Conservation (phyloP, 1,284 basidiomycete genomes). For the Pholiota adiposa region DNA sequence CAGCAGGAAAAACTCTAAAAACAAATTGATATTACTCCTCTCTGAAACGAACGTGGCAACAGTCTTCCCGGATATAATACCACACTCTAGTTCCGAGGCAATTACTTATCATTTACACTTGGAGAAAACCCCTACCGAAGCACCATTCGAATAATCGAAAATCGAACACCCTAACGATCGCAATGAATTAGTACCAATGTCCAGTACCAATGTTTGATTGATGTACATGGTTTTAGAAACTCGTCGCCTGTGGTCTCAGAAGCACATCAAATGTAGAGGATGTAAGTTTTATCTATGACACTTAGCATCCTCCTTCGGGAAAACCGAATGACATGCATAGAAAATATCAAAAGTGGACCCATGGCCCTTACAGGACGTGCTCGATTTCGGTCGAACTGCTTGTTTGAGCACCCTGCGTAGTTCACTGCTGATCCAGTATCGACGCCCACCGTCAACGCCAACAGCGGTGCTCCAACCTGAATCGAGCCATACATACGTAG, state of each 20-base stretch:
- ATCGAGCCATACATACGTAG: slow-evolving; percentile 52
- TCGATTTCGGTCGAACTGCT: slow-evolving; percentile 41
- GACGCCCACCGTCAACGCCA: slow-evolving; percentile 51
- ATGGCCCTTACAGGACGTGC: slow-evolving; percentile 43
- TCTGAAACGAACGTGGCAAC: not conserved
- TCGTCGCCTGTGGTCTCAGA: slow-evolving; percentile 3
- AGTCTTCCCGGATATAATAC: slow-evolving; percentile 2
- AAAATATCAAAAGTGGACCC: slow-evolving; percentile 45
- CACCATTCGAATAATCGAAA: slow-evolving; percentile 61
- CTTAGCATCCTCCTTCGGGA: too few relatives aligned
- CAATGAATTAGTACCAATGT: slow-evolving; percentile 6
- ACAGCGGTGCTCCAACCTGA: slow-evolving; percentile 50
- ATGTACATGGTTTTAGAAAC: slow-evolving; percentile 58
- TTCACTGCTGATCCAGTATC: slow-evolving; percentile 61
- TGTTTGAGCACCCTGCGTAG: slow-evolving; percentile 43
- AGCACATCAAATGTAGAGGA: slow-evolving; percentile 11
- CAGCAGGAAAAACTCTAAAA: slow-evolving; percentile 24
- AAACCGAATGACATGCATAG: slow-evolving; percentile 53
- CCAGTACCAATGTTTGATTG: not conserved
- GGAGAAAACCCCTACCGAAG: slow-evolving; percentile 62
- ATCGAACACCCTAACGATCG: slow-evolving; percentile 54
- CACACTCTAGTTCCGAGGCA: not conserved
- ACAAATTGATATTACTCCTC: slow-evolving; percentile 19
- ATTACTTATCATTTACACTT: slow-evolving; percentile 54
- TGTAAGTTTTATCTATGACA: slow-evolving; percentile 47